Evolutionary conservation across 2,329 filamentous ascomycete genomes (phyloP).

Genomic region (Cytospora piceae): DNA sequence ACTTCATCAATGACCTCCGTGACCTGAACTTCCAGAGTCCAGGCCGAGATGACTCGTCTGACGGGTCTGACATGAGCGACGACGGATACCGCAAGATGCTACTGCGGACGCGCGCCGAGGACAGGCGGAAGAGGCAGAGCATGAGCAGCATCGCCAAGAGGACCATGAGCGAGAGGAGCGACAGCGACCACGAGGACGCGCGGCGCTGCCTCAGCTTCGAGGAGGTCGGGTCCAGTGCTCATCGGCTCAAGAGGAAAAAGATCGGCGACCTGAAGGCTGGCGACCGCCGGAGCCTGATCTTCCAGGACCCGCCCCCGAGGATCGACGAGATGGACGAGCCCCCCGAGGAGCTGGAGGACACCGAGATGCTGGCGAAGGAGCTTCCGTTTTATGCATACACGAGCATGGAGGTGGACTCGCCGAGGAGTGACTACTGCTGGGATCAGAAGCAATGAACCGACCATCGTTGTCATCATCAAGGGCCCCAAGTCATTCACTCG

Average conservation of each 20-base stretch:
- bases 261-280: conserved; percentile 34
- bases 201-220: conserved; percentile 44
- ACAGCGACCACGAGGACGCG: conserved; percentile 49
- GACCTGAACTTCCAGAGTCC: conserved; percentile 50
- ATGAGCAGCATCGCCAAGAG: conserved; percentile 57
- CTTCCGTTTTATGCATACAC: conserved; percentile 57
- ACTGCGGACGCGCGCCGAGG: conserved; percentile 47
- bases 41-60: conserved; percentile 43
- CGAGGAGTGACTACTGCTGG: conserved; percentile 29
- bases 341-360: conserved; percentile 48
- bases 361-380: conserved; percentile 50
- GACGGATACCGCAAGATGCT: conserved; percentile 43
- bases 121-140: conserved; percentile 51
- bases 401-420: conserved; percentile 55
- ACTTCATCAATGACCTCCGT: conserved; percentile 49
- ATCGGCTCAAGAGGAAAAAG: conserved; percentile 49
- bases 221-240: conserved; percentile 52
- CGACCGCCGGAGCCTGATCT: conserved; percentile 52
- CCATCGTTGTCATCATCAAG: not conserved
- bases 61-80: conserved; percentile 45
- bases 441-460: conserved; percentile 2
- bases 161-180: conserved; percentile 56
- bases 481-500: not conserved
- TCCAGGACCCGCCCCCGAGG: conserved; percentile 53
- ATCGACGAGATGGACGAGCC: conserved; percentile 61